phyloP scores from a whole-genome alignment of 2,329 filamentous ascomycete species.

The Talaromyces sp. region DNA sequence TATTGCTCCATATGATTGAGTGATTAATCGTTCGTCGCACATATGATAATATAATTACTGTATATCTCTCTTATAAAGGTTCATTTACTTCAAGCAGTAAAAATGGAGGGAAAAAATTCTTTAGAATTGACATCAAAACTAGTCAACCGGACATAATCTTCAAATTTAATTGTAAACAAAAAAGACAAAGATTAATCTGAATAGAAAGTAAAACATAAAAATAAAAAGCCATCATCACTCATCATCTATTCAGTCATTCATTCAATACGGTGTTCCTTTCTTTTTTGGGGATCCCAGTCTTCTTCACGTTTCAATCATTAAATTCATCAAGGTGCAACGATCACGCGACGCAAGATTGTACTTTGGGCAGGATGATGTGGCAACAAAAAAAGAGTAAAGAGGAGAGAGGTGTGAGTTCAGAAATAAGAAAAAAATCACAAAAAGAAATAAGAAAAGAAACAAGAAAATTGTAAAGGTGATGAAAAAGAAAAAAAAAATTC shows the following conservation, averaged over 20 bases:
- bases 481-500: background rate
- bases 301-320: constrained; percentile 5
- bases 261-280: background rate
- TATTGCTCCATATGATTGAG: background rate
- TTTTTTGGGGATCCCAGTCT: background rate
- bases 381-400: background rate
- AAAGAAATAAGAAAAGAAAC: constrained; percentile 4
- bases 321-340: constrained; percentile 8
- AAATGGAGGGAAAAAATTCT: background rate
- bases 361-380: background rate
- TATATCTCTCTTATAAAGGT: background rate
- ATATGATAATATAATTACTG: background rate
- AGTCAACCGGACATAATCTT: background rate
- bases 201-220: background rate
- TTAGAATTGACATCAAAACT: background rate
- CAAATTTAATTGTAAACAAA: background rate
- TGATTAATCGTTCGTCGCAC: background rate
- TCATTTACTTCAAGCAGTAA: background rate
- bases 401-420: background rate
- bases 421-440: constrained; percentile 1
- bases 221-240: constrained; percentile 1
- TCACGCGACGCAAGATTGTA: constrained; percentile 9
- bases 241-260: constrained; percentile 7
- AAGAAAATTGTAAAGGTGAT: constrained; percentile 1
- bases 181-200: background rate